Percentiles rank a stretch among this genome's conserved stretches.
Evolutionary conservation across 495 filamentous ascomycete species (phyloP).

Genomic region (Cercophora sp.): DNA sequence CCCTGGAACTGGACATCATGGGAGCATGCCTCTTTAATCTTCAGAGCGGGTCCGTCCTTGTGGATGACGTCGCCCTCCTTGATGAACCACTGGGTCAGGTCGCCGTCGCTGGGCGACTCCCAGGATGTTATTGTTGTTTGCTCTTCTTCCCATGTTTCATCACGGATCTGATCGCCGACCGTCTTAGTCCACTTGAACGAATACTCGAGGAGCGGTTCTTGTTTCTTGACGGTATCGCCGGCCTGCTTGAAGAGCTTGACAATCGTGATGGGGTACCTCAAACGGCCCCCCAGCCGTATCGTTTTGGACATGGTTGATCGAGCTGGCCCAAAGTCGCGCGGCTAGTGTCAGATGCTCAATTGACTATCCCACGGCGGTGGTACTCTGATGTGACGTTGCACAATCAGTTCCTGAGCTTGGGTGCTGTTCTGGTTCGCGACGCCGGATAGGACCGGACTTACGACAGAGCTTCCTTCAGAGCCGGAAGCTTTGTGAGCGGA

Average conservation of each 20-base stretch:
- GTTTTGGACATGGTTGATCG: slow-evolving; percentile 31
- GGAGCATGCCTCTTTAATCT: slow-evolving; percentile 85
- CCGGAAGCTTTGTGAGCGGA: slow-evolving; percentile 16
- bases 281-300: slow-evolving; percentile 48
- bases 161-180: slow-evolving; percentile 65
- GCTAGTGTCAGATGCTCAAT: background rate
- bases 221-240: slow-evolving; percentile 68
- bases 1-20: slow-evolving; percentile 89
- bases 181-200: slow-evolving; percentile 68
- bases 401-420: no score
- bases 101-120: slow-evolving; percentile 78
- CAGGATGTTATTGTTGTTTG: slow-evolving; percentile 71
- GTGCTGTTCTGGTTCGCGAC: background rate
- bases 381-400: no score
- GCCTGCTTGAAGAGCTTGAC: slow-evolving; percentile 74
- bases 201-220: slow-evolving; percentile 78
- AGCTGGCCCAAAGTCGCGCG: background rate
- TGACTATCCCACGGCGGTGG: slow-evolving; percentile 2
- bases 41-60: slow-evolving; percentile 55
- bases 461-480: slow-evolving; percentile 17
- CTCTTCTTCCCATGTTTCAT: slow-evolving; percentile 52
- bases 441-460: slow-evolving; percentile 13
- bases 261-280: slow-evolving; percentile 95
- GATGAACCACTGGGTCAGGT: slow-evolving; percentile 70
- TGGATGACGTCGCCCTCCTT: slow-evolving; percentile 65